phyloP scores from a whole-genome alignment of 768 basidiomycete species.

The Macrocybe gigantea region DNA sequence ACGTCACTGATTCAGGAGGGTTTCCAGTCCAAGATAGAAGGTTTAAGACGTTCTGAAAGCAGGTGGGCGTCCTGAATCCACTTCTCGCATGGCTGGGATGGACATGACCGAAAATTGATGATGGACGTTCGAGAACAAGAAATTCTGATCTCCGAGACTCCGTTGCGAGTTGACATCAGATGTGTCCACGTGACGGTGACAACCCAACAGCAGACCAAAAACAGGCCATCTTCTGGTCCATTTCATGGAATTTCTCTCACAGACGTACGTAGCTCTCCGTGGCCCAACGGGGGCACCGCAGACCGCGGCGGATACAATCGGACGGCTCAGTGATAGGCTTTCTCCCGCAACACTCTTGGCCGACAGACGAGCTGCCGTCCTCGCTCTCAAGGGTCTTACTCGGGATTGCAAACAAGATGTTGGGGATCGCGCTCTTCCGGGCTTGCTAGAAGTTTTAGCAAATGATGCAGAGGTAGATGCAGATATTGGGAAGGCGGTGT shows the following conservation, averaged over 20 bases:
- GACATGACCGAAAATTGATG: no score
- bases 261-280: slow-evolving; percentile 80
- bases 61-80: no score
- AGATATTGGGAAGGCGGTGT: slow-evolving; percentile 86
- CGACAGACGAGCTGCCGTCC: slow-evolving; percentile 89
- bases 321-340: slow-evolving; percentile 81
- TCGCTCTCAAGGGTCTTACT: slow-evolving; percentile 87
- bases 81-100: no score
- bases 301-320: slow-evolving; percentile 79
- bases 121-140: no score
- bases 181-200: no score
- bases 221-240: not conserved
- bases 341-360: slow-evolving; percentile 86
- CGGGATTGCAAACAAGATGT: slow-evolving; percentile 91
- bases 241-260: slow-evolving; percentile 77
- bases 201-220: no score
- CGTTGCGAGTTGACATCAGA: no score
- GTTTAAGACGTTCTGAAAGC: no score
- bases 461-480: slow-evolving; percentile 88
- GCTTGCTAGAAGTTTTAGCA: slow-evolving; percentile 75
- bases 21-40: no score
- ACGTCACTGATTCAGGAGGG: no score
- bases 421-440: slow-evolving; percentile 68
- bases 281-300: slow-evolving; percentile 82
- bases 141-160: no score